phyloP scores from a whole-genome alignment of 148 eudicot genomes.

The Vaccinium myrtillus region DNA sequence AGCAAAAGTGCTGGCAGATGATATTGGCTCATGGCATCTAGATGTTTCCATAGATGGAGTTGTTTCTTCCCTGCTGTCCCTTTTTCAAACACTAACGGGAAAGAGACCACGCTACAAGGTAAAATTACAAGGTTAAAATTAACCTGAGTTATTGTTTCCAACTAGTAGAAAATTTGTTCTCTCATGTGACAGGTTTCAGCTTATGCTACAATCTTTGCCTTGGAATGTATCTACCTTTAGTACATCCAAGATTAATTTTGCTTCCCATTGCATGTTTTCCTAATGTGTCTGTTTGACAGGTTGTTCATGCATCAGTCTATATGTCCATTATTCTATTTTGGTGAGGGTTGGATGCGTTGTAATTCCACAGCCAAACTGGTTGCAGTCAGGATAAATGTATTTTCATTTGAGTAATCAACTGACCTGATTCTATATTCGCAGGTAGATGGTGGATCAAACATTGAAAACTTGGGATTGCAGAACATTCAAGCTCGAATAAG shows the following conservation, averaged over 20 bases:
- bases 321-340: not conserved
- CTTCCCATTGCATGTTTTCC: not conserved
- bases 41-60: constrained; percentile 80
- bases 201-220: not conserved
- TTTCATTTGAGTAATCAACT: not conserved
- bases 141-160: not conserved
- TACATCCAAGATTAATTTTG: not conserved
- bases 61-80: constrained; percentile 67
- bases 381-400: constrained; percentile 3
- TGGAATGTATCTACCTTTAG: not conserved
- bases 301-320: not conserved
- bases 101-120: constrained; percentile 92
- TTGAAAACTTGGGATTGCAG: constrained; percentile 88
- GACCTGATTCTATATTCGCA: constrained; percentile 25
- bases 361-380: not conserved
- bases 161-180: not conserved
- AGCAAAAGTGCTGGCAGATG: constrained; percentile 78
- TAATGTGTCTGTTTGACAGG: not conserved
- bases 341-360: not conserved
- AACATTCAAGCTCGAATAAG: constrained; percentile 97
- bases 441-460: constrained; percentile 95
- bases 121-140: not conserved
- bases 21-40: constrained; percentile 96
- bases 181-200: not conserved
- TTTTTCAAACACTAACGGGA: constrained; percentile 88